A percentile compares a stretch with the other conserved stretches of the same genome.
Conservation (phyloP, 2,329 filamentous ascomycete genomes). For the Talaromyces sp. region DNA sequence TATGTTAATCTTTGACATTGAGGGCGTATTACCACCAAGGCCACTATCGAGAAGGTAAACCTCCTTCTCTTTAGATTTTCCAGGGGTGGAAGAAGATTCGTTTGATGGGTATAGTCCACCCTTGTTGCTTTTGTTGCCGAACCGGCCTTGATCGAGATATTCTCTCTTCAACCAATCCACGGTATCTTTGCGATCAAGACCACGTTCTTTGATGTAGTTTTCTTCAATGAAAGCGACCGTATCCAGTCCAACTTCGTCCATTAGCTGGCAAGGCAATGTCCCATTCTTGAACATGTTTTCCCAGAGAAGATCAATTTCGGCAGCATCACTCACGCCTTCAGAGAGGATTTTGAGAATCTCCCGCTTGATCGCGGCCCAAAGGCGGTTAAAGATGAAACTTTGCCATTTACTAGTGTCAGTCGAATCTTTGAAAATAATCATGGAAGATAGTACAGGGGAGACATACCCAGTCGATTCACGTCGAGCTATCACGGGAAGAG, state of each 20-base stretch:
- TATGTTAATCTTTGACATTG: not conserved
- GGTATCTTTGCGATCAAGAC: slow-evolving; percentile 38
- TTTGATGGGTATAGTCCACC: slow-evolving; percentile 50
- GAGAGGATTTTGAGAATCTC: slow-evolving; percentile 54
- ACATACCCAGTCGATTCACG: slow-evolving; percentile 51
- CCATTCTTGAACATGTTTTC: slow-evolving; percentile 35
- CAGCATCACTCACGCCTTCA: slow-evolving; percentile 53
- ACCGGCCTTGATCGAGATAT: slow-evolving; percentile 51
- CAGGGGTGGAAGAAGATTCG: slow-evolving; percentile 15
- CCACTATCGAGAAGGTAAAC: slow-evolving; percentile 30
- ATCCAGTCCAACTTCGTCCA: slow-evolving; percentile 57
- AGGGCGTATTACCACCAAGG: slow-evolving; percentile 20
- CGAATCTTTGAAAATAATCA: too few species aligned
- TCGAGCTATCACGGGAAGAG: slow-evolving; percentile 47
- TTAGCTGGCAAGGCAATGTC: slow-evolving; percentile 39
- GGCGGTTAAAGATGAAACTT: slow-evolving; percentile 58
- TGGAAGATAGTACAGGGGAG: not conserved
- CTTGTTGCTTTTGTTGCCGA: slow-evolving; percentile 41
- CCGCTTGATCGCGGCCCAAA: slow-evolving; percentile 61
- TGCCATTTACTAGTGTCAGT: too few species aligned
- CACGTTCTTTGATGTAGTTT: slow-evolving; percentile 55
- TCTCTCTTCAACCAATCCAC: slow-evolving; percentile 50
- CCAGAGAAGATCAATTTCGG: slow-evolving; percentile 52
- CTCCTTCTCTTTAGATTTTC: slow-evolving; percentile 10
- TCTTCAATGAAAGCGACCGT: slow-evolving; percentile 58